Evolutionary conservation across 352 stramenopile species (phyloP), one percentile per base, ranked within the genome.

Genomic region (Phytophthora quininea): DNA sequence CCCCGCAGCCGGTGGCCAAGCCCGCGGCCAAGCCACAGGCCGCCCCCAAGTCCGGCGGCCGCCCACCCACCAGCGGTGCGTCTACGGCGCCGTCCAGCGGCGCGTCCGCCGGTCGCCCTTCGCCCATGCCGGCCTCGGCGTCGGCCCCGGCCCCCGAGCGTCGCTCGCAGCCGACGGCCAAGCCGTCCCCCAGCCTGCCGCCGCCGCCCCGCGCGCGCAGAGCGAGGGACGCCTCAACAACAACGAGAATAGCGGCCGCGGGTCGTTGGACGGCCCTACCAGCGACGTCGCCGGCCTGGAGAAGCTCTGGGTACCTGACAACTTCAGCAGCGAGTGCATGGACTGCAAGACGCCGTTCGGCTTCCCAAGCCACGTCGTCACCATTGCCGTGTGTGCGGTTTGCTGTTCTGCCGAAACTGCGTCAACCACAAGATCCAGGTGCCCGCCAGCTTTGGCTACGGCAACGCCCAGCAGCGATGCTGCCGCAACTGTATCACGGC

Each of bases 291-390:
- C 88, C 4, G 82, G 83, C 4, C 79, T 96, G 3, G 84, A 96
- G 55, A 88, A 94, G 73, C 80, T 96, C 48, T 96, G 88, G 88
- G 86, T 96, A 32, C 88, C 88, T 0, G 84, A 96, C 77, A 92
- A 93, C 75, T 96, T 96, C 47, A 93, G 86, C 27, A 82, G 30
- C 65, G 86, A 96, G 54, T 96, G 88, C 63, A 96, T 96, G 88
- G 86, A 96, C 76, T 96, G 88, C 69, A 90, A 92, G 51, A 66
- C 83, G n/a, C 62, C 76, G 15, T 96, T 96, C 62, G 86, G 83
- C 38, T 93, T 94, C 59, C 83, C 42, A 92, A 93, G 69, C 83
- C 85, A 12, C 84, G 84, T 58, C 88, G 88, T 11, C 88, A 96
- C 73, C 88, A 96, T 67, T 96, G 88, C 66, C 88, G 88, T 49